Evolutionary conservation across 345 rosid species (phyloP), one percentile per base, ranked within the genome.

Genomic region (Diplotaxis tenuifolia): DNA sequence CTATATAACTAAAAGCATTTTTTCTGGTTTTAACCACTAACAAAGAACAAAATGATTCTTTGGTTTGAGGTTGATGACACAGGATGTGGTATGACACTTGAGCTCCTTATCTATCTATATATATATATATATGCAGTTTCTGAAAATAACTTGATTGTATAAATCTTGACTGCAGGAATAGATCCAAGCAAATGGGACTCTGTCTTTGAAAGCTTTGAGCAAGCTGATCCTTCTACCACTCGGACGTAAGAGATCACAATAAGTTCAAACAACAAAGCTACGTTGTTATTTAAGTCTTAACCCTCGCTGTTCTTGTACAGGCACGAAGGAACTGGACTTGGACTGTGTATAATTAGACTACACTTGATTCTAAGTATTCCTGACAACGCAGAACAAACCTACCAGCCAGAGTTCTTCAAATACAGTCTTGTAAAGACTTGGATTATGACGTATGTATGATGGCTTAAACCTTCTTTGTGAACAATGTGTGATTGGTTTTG

Each of bases 281-380:
- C 18, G 22, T 3, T 42, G 20, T 15, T 12, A 40, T 15, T 54
- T 52, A 11, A 23, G n/a, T 60, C 70, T 29, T 60, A 20, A 19
- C 47, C 22, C 62, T 73, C 34, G 54, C 66, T 62, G 56, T 16
- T 73, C 15, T 68, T 42, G 28, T 61, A 27, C 84, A 95, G 99
- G 92, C 99, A 95, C 53, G 99, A 98, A 25, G 99, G 99, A 76
- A 95, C 98, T 6, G 99, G 99, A 45, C 96, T 95, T 76, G 99
- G 99, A 79, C 89, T 95, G 55, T 92, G 96, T 80, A 95, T 87
- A 53, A 87, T 92, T 94, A 86, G 83, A 63, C 82, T 95, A 20
- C 84, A 82, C 84, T 77, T 92, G 82, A 78, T 82, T 67, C 86
- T 95, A 31, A 78, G 70, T 57, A 82, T 81, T 14, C 89, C 96